A percentile compares a stretch with the other conserved stretches of the same genome.
Conservation (phyloP, 495 filamentous ascomycete species). For the Hyaloscypha finlandica region DNA sequence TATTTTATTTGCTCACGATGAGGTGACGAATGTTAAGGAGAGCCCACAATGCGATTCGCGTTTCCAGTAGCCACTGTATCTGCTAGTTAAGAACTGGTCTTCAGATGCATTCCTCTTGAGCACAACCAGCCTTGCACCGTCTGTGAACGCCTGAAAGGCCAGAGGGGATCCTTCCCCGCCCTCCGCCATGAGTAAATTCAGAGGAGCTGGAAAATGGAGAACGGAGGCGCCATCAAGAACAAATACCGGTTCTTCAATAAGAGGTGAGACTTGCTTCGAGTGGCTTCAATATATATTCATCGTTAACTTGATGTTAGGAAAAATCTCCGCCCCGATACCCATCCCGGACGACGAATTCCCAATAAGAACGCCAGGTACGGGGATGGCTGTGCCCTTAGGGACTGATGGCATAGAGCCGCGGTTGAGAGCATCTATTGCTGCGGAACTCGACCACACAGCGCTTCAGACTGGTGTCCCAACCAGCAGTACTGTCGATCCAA, state of each 20-base stretch:
- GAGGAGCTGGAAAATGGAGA: conserved; percentile 24
- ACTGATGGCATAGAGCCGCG: conserved; percentile 17
- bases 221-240: conserved; percentile 11
- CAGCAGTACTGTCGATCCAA: conserved; percentile 10
- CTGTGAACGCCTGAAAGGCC: conserved; percentile 2
- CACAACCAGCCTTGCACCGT: not conserved
- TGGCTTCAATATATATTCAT: not conserved
- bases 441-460: conserved; percentile 8
- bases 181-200: conserved; percentile 28
- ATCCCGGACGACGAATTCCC: conserved; percentile 47
- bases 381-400: conserved; percentile 36
- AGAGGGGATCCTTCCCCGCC: not conserved
- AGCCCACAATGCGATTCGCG: conserved; percentile 17
- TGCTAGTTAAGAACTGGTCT: conserved; percentile 17
- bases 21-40: conserved; percentile 24
- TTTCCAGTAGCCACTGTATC: conserved; percentile 11
- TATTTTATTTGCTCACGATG: conserved; percentile 18
- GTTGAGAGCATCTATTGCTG: conserved; percentile 12
- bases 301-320: not conserved
- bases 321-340: conserved; percentile 48
- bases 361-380: conserved; percentile 40
- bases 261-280: conserved; percentile 39
- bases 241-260: conserved; percentile 37
- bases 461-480: conserved; percentile 11
- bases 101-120: conserved; percentile 12